Conservation (phyloP, 1,284 basidiomycete genomes). For the Ganoderma boninense region DNA sequence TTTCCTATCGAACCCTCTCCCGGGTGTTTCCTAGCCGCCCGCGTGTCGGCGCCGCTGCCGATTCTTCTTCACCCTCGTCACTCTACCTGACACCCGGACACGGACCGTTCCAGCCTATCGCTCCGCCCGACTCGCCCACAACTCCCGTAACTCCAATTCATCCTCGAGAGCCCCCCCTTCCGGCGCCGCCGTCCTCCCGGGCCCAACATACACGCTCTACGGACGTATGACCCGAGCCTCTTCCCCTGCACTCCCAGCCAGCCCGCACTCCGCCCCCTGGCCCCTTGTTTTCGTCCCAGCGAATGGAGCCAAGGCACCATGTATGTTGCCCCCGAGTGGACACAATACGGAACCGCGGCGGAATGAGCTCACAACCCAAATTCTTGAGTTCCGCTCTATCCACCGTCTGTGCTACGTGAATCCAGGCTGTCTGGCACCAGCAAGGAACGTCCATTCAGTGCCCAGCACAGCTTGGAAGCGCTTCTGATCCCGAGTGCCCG, state of each 20-base stretch:
- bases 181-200: not conserved
- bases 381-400: conserved; percentile 23
- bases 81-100: not conserved
- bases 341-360: conserved; percentile 21
- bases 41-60: not conserved
- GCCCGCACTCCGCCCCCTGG: not conserved
- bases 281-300: not conserved
- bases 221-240: not conserved
- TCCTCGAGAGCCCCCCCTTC: not conserved
- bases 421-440: conserved; percentile 21
- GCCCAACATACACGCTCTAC: not conserved
- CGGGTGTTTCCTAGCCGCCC: not conserved
- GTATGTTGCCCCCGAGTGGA: not conserved
- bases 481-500: conserved; percentile 29
- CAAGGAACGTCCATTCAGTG: conserved; percentile 22
- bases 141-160: conserved; percentile 5
- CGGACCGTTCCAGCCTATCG: conserved; percentile 16
- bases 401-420: not conserved
- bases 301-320: conserved; percentile 5
- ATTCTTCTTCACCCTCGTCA: not conserved
- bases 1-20: conserved; percentile 1
- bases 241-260: not conserved
- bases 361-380: conserved; percentile 14
- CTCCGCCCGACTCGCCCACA: conserved; percentile 1
- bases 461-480: conserved; percentile 30